phyloP scores from a whole-genome alignment of 495 filamentous ascomycete genomes.

The Aspergillus diversus region DNA sequence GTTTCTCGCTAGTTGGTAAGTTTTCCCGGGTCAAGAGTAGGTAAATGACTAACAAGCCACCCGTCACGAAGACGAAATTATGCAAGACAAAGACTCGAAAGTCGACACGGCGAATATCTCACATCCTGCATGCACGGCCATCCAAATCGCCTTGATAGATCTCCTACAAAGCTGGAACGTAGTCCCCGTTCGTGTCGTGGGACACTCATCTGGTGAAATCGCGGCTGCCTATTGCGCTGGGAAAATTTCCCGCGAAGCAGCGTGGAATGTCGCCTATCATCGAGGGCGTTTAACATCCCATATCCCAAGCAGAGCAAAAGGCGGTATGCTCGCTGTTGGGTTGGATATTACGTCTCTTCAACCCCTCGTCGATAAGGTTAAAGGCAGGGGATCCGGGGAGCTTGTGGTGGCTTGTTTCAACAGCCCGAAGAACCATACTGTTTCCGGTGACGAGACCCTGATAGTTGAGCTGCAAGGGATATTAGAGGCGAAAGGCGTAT shows the following conservation, averaged over 20 bases:
- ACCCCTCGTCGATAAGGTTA: slow-evolving; percentile 24
- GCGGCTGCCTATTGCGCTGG: slow-evolving; percentile 62
- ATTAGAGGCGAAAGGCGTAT: slow-evolving; percentile 29
- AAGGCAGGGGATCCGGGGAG: slow-evolving; percentile 53
- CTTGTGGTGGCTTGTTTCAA: slow-evolving; percentile 51
- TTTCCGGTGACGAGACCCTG: slow-evolving; percentile 48
- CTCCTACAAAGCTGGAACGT: slow-evolving; percentile 49
- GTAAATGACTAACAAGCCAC: too few species aligned
- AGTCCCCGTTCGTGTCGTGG: slow-evolving; percentile 51
- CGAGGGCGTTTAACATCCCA: slow-evolving; percentile 29
- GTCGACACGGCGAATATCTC: neutral
- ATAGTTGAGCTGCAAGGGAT: neutral
- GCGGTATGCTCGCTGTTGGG: neutral
- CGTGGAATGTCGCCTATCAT: slow-evolving; percentile 45
- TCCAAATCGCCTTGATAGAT: slow-evolving; percentile 56
- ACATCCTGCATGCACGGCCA: slow-evolving; percentile 25
- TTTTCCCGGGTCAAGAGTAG: neutral
- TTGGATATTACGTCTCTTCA: neutral
- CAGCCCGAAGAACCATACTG: slow-evolving; percentile 40
- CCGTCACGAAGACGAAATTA: neutral
- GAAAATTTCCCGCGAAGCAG: slow-evolving; percentile 36
- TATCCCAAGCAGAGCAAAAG: neutral
- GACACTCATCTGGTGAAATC: slow-evolving; percentile 69
- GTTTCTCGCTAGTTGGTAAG: neutral
- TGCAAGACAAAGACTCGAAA: neutral